Conservation (phyloP, 495 filamentous ascomycete genomes). For the Hyaloscypha finlandica region DNA sequence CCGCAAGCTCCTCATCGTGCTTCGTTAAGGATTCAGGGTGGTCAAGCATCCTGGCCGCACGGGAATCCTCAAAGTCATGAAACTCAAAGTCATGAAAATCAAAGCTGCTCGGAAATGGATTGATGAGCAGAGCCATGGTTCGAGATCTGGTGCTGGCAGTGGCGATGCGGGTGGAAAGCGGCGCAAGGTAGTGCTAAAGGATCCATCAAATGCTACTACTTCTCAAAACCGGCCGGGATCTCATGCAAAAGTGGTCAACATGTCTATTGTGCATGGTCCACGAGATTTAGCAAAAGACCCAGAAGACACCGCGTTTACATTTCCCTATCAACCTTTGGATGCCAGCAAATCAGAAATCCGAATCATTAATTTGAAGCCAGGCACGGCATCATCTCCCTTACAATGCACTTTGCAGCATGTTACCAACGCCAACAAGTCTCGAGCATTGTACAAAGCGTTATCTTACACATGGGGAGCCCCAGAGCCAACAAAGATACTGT, state of each 20-base stretch:
- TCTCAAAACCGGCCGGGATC: background rate
- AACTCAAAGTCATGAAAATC: background rate
- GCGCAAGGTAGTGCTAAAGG: background rate
- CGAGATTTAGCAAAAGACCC: background rate
- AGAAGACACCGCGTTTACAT: background rate
- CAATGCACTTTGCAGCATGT: slow-evolving; percentile 4
- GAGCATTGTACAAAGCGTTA: slow-evolving; percentile 26
- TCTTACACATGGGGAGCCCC: slow-evolving; percentile 28
- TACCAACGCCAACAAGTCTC: background rate
- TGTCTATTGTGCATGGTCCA: slow-evolving; percentile 10
- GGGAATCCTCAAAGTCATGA: too few species aligned
- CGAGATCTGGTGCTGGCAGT: background rate
- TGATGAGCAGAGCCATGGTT: background rate
- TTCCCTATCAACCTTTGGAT: slow-evolving; percentile 8
- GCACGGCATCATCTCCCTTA: background rate
- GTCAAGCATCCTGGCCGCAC: too few species aligned
- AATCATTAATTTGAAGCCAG: background rate
- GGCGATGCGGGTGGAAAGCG: background rate
- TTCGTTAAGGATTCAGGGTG: too few species aligned
- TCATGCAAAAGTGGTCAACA: slow-evolving; percentile 5
- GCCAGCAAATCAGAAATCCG: slow-evolving; percentile 5
- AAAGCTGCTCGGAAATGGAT: background rate
- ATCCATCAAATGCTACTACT: background rate
- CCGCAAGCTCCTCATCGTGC: too few species aligned
- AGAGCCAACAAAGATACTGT: slow-evolving; percentile 5